Percentiles rank a stretch among this genome's conserved stretches.
Conservation (phyloP, 306 rosid genomes). For the Canavalia gladiata region DNA sequence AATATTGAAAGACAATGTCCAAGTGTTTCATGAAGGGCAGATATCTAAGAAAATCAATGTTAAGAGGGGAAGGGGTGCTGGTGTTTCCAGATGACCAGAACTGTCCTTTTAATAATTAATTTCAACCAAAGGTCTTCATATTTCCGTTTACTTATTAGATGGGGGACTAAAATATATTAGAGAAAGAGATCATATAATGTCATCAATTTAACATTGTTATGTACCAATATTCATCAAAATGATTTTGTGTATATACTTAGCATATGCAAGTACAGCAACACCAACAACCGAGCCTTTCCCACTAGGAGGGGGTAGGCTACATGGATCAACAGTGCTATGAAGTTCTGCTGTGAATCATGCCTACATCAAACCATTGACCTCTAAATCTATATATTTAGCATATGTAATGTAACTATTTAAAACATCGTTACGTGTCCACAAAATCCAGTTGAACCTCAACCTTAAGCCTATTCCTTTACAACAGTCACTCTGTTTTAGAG, state of each 20-base stretch:
- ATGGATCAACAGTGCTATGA: background rate
- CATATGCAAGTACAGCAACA: background rate
- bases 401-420: background rate
- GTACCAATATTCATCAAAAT: conserved; percentile 19
- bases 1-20: background rate
- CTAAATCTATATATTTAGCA: background rate
- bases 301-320: background rate
- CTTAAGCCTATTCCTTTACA: background rate
- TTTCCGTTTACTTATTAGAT: background rate
- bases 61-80: background rate
- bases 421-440: background rate
- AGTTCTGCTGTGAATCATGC: background rate
- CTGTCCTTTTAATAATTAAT: background rate
- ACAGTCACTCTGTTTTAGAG: background rate
- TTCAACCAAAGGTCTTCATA: background rate
- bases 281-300: background rate
- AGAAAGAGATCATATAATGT: background rate
- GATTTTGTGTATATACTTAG: background rate
- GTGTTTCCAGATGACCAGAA: conserved; percentile 24
- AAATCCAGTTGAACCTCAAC: conserved; percentile 11
- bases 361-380: background rate
- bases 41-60: background rate
- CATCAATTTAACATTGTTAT: background rate
- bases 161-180: background rate
- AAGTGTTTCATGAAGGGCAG: background rate